A percentile compares a stretch with the other conserved stretches of the same genome.
These are phyloP conservation scores for Oryza coarctata DNA, from an alignment of 176 grass and related monocot genomes.

Conservation along the genomic window DNA sequence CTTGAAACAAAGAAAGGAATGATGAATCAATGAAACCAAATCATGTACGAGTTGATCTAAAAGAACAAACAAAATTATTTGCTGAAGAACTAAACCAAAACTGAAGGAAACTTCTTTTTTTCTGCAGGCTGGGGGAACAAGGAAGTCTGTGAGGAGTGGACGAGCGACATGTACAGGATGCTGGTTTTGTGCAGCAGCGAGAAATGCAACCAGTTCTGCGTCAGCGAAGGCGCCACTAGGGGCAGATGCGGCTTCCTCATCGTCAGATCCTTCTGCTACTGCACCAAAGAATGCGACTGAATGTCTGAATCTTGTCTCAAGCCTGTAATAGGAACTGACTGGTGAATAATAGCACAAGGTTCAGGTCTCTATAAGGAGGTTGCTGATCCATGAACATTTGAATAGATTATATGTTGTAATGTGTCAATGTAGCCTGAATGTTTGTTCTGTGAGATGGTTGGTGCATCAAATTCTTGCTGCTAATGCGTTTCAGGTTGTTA, in stretches of 20 bases:
- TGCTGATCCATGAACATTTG: background rate
- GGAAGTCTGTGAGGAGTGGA: slow-evolving; percentile 6
- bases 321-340: background rate
- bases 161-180: background rate
- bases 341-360: background rate
- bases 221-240: background rate
- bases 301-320: background rate
- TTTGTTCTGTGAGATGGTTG: background rate
- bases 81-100: background rate
- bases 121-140: background rate
- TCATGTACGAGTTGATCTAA: background rate
- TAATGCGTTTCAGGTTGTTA: background rate
- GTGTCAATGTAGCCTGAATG: background rate
- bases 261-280: slow-evolving; percentile 22
- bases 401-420: background rate
- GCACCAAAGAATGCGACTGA: slow-evolving; percentile 28
- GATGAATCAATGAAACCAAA: background rate
- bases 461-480: background rate
- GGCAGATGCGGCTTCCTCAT: slow-evolving; percentile 4
- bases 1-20: background rate
- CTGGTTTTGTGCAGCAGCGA: slow-evolving; percentile 4
- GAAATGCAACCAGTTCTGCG: background rate
- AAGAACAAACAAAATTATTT: background rate
- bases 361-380: background rate
- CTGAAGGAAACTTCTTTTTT: background rate